Conservation (phyloP, 2,329 filamentous ascomycete species). For the Massarina eburnea region DNA sequence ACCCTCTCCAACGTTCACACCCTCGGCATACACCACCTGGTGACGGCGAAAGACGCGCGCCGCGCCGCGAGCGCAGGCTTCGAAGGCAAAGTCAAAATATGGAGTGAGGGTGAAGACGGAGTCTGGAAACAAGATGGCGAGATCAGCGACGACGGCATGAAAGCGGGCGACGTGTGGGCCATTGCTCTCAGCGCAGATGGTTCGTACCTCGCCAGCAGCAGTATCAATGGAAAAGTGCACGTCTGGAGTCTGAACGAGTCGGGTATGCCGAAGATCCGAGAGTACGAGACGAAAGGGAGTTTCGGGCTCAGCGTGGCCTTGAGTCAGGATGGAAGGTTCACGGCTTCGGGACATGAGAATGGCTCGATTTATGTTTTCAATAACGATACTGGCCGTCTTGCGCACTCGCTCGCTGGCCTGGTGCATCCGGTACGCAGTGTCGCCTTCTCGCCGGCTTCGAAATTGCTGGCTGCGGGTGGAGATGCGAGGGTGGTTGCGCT, state of each 20-base stretch:
- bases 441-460: conserved; percentile 83
- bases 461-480: conserved; percentile 83
- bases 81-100: conserved; percentile 83
- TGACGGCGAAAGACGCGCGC: conserved; percentile 62
- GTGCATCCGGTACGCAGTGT: conserved; percentile 84
- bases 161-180: conserved; percentile 79
- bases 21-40: conserved; percentile 88
- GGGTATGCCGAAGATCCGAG: conserved; percentile 65
- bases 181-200: conserved; percentile 83
- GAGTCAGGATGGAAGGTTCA: conserved; percentile 75
- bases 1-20: conserved; percentile 79
- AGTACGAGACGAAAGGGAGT: conserved; percentile 90
- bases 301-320: conserved; percentile 90
- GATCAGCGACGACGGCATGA: conserved; percentile 57
- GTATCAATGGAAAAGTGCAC: conserved; percentile 83
- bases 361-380: conserved; percentile 93
- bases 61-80: conserved; percentile 85
- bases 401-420: conserved; percentile 83
- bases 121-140: conserved; percentile 56
- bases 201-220: conserved; percentile 80
- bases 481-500: conserved; percentile 86
- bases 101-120: conserved; percentile 60
- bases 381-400: conserved; percentile 81
- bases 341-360: conserved; percentile 90
- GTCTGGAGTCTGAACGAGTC: conserved; percentile 72